Base-by-base conservation (phyloP, 2,329 filamentous ascomycete species). In the Ceratocystiopsis sp. region DNA sequence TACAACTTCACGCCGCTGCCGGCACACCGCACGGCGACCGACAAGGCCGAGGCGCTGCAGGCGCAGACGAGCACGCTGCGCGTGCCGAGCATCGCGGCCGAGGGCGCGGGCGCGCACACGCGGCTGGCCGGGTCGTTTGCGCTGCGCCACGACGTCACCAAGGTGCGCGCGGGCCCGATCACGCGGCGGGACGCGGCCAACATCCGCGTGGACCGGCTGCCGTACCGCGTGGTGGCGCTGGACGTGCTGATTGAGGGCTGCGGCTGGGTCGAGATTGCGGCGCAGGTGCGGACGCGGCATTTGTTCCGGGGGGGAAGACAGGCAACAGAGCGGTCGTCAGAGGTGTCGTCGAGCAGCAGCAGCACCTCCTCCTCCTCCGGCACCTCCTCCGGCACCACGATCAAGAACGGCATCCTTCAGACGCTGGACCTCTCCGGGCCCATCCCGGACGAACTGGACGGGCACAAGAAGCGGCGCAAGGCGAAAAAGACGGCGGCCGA, bases 201-300 rank as follows among this genome's bases (percentile, higher is more conserved):
- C 35, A 64, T 79, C 38, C 75, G 73, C 44, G 69, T 80, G 0
- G 76, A 84, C 2, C 64, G 68, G 15, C 64, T 96, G 5, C 84
- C 86, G 0, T 98, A 87, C 59, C 72, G 74, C 14, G 76, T 96
- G 2, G 69, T 91, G 47, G 76, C 80, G 10, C 72, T 80, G 0
- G 93, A 98, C 55, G 76, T 98, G 19, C 64, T 98, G 14, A 77
- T 98, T 41, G 89, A 96, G 58, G 86, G 91, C 2, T 80, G 86
- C 21, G 91, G 91, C 9, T 98, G 93, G 83, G 71, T 98, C 3
- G 91, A 98, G 60, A 60, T 98, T 36, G 78, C 78, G 1, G 79
- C 79, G 3, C 89, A 98, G 61, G 75, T 93, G 11, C 75, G 89
- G 41, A 73, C 68, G 15, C 71, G 61, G 54, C 64, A 69, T 45